Evolutionary conservation across 805 yeast genomes (phyloP).

Genomic region (Saccharomycodes ludwigii): DNA sequence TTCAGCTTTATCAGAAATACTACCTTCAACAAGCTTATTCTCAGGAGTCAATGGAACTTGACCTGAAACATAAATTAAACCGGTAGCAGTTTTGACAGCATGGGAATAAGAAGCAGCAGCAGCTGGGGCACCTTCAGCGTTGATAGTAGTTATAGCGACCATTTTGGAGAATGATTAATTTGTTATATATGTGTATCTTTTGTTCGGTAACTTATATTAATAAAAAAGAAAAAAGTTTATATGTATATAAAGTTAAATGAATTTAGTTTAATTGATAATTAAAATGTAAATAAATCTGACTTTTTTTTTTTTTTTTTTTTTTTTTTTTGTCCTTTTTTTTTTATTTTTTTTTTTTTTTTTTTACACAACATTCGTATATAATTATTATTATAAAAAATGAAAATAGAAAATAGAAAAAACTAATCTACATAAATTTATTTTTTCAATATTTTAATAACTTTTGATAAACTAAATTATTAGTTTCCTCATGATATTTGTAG

Average conservation of each 20-base stretch:
- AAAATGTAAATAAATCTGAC: too few relatives aligned
- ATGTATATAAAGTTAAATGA: too few relatives aligned
- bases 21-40: conserved; percentile 55
- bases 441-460: conserved; percentile 44
- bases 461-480: conserved; percentile 75
- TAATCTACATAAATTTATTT: neutral
- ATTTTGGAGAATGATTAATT: conserved; percentile 5
- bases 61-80: conserved; percentile 77
- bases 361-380: neutral
- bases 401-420: neutral
- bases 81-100: conserved; percentile 69
- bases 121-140: conserved; percentile 75
- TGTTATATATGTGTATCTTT: too few relatives aligned
- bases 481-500: conserved; percentile 68
- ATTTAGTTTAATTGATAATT: too few relatives aligned
- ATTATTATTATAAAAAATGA: neutral
- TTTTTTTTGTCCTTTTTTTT: neutral
- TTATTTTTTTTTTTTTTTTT: neutral
- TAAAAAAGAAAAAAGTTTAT: too few relatives aligned
- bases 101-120: conserved; percentile 96
- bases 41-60: conserved; percentile 77
- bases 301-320: too few relatives aligned
- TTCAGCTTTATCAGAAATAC: conserved; percentile 57
- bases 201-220: too few relatives aligned
- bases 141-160: conserved; percentile 31